Base-by-base conservation (phyloP, 139 green algal genomes). In the Chlamydomonas sphaeroides region DNA sequence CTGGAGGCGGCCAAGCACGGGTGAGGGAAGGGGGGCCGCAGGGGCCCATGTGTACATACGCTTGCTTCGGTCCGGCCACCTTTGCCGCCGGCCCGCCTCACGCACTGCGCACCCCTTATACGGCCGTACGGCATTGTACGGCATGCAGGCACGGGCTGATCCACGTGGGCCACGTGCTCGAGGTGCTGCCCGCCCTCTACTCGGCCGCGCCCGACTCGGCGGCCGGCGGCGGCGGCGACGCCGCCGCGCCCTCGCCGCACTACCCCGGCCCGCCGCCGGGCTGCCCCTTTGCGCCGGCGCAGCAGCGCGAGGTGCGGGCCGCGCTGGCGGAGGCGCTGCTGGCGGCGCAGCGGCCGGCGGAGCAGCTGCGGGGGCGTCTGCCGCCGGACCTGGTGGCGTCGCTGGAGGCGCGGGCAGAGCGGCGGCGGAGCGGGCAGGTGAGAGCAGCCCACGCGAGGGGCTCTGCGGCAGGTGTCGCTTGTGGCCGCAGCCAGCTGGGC, bases 141-240 rank as follows among this genome's bases (percentile, higher is more conserved):
- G 0, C 65, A 10, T 33, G 11, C 51, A 59, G 78, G 38, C 84
- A 84, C 65, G 70, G 77, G 2, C 48, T 59, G 20, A 59, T 94
- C 48, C 42, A 41, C 41, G 41, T 88, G 45, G 41, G 35, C 0
- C 81, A 92, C 66, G 67, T 89, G 8, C 30, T 87, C 42, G 66
- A 80, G 56, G 57, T 93, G 62, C 41, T 93, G 68, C 75, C 89
- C 17, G 53, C 67, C 1, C 48, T 75, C 5, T 91, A 91, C 85
- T 89, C 79, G 5, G 67, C 88, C n/a, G 78, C 85, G 7, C 86
- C 83, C 0, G 86, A 88, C 72, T n/a, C 10, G 25, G 28, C 5
- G 49, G 36, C 26, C 28, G 0, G 7, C 38, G 25, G n/a, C 48
- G 21, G 30, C 42, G n/a, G 20, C n/a, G 45, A 1, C n/a, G 77